These are phyloP conservation scores for Kentomonas sorsogonicus DNA, from an alignment of 208 protist genomes.

Conservation along the genomic window DNA sequence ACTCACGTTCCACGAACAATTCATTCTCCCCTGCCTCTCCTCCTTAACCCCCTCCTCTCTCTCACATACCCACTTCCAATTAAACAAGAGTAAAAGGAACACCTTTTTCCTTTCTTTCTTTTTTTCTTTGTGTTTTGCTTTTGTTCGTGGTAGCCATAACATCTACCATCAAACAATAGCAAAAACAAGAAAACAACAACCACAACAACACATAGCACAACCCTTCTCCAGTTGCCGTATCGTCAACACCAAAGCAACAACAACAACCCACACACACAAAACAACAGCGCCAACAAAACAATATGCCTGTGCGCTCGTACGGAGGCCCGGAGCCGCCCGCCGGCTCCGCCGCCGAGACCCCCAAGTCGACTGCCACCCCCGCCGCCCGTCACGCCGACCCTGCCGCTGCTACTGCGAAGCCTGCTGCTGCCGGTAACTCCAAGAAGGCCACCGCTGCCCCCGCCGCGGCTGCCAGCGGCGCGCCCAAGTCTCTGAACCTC, in stretches of 20 bases:
- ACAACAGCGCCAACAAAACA: not conserved
- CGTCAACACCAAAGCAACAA: slow-evolving; percentile 19
- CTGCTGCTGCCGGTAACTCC: too few relatives aligned
- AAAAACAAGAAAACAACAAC: slow-evolving; percentile 20
- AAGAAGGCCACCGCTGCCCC: not conserved
- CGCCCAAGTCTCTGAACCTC: slow-evolving; percentile 17
- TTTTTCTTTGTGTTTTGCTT: not conserved
- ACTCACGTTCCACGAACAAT: too few relatives aligned
- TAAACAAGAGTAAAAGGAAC: not conserved
- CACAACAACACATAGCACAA: too few relatives aligned
- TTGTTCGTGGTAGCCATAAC: not conserved
- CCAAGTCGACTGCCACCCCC: not conserved
- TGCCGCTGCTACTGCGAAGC: too few relatives aligned
- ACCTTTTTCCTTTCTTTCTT: slow-evolving; percentile 11
- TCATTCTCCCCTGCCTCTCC: too few relatives aligned
- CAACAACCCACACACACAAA: too few relatives aligned
- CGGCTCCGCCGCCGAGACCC: not conserved
- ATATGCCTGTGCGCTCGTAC: slow-evolving; percentile 3
- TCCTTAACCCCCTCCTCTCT: not conserved
- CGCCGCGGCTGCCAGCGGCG: slow-evolving; percentile 1
- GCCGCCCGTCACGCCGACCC: not conserved
- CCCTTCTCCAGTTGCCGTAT: not conserved
- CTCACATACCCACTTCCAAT: not conserved
- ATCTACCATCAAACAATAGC: not conserved
- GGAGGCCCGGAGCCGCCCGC: slow-evolving; percentile 6